These are phyloP conservation scores for Scalesia atractyloides DNA, from an alignment of 129 eudicot species.

Conservation along the genomic window DNA sequence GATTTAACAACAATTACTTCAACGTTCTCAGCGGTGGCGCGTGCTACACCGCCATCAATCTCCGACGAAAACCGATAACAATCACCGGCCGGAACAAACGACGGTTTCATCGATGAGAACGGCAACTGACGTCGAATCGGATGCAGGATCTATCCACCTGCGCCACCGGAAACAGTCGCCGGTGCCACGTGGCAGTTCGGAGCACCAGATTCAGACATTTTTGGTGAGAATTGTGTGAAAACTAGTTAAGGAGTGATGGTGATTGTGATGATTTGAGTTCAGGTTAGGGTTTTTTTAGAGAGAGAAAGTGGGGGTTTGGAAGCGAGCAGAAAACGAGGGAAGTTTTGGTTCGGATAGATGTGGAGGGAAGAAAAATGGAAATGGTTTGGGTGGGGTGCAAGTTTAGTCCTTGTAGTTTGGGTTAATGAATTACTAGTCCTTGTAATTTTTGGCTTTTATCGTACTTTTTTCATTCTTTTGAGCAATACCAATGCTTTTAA, in stretches of 20 bases:
- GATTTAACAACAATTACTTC: slow-evolving; percentile 74
- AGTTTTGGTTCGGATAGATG: slow-evolving; percentile 89
- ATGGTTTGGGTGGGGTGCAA: background rate
- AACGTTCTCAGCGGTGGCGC: slow-evolving; percentile 42
- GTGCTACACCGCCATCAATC: slow-evolving; percentile 27
- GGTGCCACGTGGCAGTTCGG: slow-evolving; percentile 51
- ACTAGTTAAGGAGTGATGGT: background rate
- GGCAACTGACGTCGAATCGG: slow-evolving; percentile 66
- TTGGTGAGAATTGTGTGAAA: background rate
- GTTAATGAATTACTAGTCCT: slow-evolving; percentile 18
- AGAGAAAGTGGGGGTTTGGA: slow-evolving; percentile 41
- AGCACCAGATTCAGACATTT: slow-evolving; percentile 50
- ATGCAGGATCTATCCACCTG: slow-evolving; percentile 50
- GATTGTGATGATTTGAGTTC: slow-evolving; percentile 8
- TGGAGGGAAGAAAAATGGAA: slow-evolving; percentile 82
- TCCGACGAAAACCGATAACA: slow-evolving; percentile 69
- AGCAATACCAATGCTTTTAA: too few relatives aligned
- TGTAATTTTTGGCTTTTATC: background rate
- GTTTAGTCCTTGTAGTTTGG: slow-evolving; percentile 27
- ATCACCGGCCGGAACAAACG: slow-evolving; percentile 60
- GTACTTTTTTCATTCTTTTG: too few relatives aligned
- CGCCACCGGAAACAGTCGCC: slow-evolving; percentile 37
- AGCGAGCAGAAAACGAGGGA: slow-evolving; percentile 71
- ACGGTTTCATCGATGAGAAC: slow-evolving; percentile 68
- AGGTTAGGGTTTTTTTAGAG: slow-evolving; percentile 37